Percentiles rank a stretch among this genome's conserved stretches.
Evolutionary conservation across 1,139 yeast genomes (phyloP).

Genomic region (Suhomyces bokatorum): DNA sequence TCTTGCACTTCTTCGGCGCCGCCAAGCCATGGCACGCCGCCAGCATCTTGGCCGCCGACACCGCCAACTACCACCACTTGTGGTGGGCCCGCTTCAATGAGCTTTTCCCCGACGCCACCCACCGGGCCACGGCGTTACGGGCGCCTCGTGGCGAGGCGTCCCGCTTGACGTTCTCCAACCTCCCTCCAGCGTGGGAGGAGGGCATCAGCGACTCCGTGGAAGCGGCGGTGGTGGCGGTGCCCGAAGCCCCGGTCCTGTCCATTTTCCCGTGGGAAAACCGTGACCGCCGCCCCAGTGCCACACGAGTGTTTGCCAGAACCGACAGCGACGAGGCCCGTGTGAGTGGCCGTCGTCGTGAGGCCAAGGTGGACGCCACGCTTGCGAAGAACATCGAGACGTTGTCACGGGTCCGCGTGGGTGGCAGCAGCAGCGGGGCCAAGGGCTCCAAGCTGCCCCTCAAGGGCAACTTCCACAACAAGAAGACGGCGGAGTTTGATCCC

Average conservation of each 20-base stretch:
- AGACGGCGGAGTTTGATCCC: slow-evolving; percentile 18
- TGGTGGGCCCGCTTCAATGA: slow-evolving; percentile 42
- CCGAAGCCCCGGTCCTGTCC: not conserved
- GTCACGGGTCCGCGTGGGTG: slow-evolving; percentile 10
- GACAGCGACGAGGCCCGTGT: not conserved
- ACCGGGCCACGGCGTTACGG: slow-evolving; percentile 14
- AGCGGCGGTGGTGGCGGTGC: too few species aligned
- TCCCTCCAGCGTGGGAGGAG: slow-evolving; percentile 31
- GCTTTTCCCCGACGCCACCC: slow-evolving; percentile 18
- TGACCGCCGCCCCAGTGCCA: slow-evolving; percentile 26
- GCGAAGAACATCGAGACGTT: slow-evolving; percentile 13
- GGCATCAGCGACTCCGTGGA: not conserved
- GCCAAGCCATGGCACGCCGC: slow-evolving; percentile 31
- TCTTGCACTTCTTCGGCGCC: slow-evolving; percentile 32
- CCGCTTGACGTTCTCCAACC: slow-evolving; percentile 31
- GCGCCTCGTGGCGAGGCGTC: slow-evolving; percentile 38
- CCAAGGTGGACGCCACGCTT: slow-evolving; percentile 6
- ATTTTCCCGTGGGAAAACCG: slow-evolving; percentile 51
- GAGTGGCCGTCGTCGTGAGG: not conserved
- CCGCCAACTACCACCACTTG: slow-evolving; percentile 28
- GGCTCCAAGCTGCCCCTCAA: slow-evolving; percentile 1
- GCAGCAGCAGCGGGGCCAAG: not conserved
- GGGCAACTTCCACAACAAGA: too few species aligned
- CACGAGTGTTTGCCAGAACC: slow-evolving; percentile 18
- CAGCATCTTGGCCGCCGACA: slow-evolving; percentile 16